Percentiles rank a stretch among this genome's conserved stretches.
These are phyloP conservation scores for Pezicula rhizophila DNA, from an alignment of 2,329 filamentous ascomycete genomes.

Conservation along the genomic window DNA sequence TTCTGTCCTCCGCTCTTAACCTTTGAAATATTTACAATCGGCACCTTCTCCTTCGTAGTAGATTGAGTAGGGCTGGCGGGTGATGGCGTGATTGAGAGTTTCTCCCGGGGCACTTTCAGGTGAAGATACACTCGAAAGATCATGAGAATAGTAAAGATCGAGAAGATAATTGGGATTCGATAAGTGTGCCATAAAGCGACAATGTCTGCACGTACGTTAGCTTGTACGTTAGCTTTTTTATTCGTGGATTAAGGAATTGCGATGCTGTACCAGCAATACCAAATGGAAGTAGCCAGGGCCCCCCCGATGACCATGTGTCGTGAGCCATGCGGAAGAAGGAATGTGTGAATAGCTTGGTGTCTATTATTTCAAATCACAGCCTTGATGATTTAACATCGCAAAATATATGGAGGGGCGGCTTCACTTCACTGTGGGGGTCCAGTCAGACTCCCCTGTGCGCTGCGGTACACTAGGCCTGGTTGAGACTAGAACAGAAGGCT, in stretches of 20 bases:
- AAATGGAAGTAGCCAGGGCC: constrained; percentile 11
- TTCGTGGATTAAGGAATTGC: no score
- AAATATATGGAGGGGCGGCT: no score
- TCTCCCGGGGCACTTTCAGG: constrained; percentile 23
- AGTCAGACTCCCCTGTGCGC: no score
- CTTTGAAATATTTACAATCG: not conserved
- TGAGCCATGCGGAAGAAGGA: constrained; percentile 9
- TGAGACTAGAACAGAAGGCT: no score
- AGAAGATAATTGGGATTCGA: constrained; percentile 37
- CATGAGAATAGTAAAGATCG: constrained; percentile 30
- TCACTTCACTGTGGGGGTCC: no score
- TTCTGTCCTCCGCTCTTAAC: constrained; percentile 14
- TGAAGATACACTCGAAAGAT: constrained; percentile 27
- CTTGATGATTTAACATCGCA: constrained; percentile 2
- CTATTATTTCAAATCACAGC: not conserved
- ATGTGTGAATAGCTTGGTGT: not conserved
- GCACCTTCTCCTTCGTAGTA: constrained; percentile 17
- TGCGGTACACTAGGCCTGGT: no score
- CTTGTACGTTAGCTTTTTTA: not conserved
- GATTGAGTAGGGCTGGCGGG: constrained; percentile 15
- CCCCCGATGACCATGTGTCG: constrained; percentile 11
- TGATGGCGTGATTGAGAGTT: constrained; percentile 24
- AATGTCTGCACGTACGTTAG: constrained; percentile 15
- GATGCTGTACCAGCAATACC: constrained; percentile 12
- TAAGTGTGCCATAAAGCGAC: constrained; percentile 38